phyloP scores from a whole-genome alignment of 2,329 filamentous ascomycete genomes.

The Zasmidium cellare region DNA sequence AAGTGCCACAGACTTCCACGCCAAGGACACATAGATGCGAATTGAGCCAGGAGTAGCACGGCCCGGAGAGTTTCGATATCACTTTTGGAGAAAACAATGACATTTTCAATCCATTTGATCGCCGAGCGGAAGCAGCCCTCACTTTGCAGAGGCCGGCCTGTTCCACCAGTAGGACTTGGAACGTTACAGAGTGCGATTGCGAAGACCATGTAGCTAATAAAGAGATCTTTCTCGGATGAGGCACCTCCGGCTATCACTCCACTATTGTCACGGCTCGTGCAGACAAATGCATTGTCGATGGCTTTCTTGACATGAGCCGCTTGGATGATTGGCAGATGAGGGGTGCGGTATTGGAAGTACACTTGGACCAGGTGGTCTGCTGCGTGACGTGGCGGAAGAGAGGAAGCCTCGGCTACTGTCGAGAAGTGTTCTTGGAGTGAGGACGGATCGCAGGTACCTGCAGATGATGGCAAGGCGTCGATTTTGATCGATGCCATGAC shows the following conservation, averaged over 20 bases:
- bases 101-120: constrained; percentile 31
- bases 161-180: constrained; percentile 22
- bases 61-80: constrained; percentile 35
- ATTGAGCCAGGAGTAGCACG: constrained; percentile 37
- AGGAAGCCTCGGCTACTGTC: constrained; percentile 17
- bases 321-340: constrained; percentile 35
- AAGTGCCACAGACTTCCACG: constrained; percentile 38
- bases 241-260: too few relatives aligned
- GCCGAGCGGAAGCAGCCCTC: constrained; percentile 40
- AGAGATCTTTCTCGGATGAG: constrained; percentile 33
- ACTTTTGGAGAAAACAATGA: constrained; percentile 34
- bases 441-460: background rate
- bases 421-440: too few relatives aligned
- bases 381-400: constrained; percentile 36
- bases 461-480: constrained; percentile 8
- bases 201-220: constrained; percentile 37
- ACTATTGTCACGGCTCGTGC: too few relatives aligned
- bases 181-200: constrained; percentile 35
- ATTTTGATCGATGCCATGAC: constrained; percentile 35
- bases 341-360: constrained; percentile 38
- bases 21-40: constrained; percentile 34
- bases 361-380: constrained; percentile 37
- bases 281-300: too few relatives aligned
- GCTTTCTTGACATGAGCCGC: constrained; percentile 23
- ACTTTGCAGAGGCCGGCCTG: constrained; percentile 30